A percentile compares a stretch with the other conserved stretches of the same genome.
Conservation (phyloP, 2,329 filamentous ascomycete species). For the Colletotrichum neosansevieriae region DNA sequence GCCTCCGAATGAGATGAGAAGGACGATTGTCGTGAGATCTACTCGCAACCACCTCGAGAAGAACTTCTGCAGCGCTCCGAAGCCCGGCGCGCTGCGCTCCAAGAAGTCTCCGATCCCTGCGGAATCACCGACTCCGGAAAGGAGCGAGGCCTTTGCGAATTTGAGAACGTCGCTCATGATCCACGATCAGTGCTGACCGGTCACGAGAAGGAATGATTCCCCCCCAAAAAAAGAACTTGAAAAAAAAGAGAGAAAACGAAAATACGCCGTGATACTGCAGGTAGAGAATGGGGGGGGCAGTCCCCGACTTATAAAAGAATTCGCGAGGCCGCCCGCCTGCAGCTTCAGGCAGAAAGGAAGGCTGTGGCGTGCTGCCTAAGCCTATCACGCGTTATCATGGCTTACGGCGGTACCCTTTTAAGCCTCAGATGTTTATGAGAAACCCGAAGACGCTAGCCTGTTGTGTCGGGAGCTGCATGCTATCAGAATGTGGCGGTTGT, state of each 20-base stretch:
- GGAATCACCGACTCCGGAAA: slow-evolving; percentile 20
- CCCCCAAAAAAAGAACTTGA: too few relatives aligned
- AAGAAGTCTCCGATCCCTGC: slow-evolving; percentile 21
- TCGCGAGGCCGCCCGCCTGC: slow-evolving; percentile 7
- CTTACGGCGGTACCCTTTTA: not conserved
- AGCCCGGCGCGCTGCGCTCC: slow-evolving; percentile 36
- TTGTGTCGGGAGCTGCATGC: slow-evolving; percentile 2
- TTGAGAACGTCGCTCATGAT: slow-evolving; percentile 30
- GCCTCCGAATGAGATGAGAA: slow-evolving; percentile 50
- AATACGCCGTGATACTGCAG: not conserved
- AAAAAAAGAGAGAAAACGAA: not conserved
- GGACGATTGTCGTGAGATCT: slow-evolving; percentile 50
- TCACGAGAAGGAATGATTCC: too few relatives aligned
- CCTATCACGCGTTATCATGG: not conserved
- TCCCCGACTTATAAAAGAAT: not conserved
- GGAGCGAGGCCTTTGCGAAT: slow-evolving; percentile 30
- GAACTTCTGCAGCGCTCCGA: slow-evolving; percentile 48
- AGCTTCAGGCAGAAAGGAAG: slow-evolving; percentile 12
- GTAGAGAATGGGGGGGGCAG: not conserved
- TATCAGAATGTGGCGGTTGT: slow-evolving; percentile 18
- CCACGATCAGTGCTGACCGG: not conserved
- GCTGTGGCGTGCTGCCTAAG: slow-evolving; percentile 10
- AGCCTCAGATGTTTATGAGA: slow-evolving; percentile 2
- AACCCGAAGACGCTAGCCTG: slow-evolving; percentile 8
- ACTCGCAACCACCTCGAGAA: slow-evolving; percentile 50